These are phyloP conservation scores for Salpingoeca rosetta DNA, from an alignment of 78 protist genomes.

Conservation along the genomic window DNA sequence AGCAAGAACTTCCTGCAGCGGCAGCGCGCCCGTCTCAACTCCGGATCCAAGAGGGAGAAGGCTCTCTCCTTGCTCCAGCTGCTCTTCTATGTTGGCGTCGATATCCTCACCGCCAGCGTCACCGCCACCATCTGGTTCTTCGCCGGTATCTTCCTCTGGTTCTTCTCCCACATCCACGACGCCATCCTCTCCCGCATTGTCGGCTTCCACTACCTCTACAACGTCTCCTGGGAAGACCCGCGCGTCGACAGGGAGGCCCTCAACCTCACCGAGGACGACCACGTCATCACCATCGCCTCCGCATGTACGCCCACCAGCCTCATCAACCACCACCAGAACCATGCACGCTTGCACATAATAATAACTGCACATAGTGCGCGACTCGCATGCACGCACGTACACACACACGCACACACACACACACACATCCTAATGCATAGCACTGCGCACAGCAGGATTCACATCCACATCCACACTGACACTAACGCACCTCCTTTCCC, in stretches of 20 bases:
- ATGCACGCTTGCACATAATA: no score
- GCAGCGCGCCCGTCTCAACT: no score
- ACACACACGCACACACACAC: no score
- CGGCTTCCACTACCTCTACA: neutral
- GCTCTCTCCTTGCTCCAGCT: neutral
- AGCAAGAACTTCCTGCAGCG: no score
- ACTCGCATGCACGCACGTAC: no score
- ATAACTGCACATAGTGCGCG: no score
- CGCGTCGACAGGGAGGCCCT: neutral
- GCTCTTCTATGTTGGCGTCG: neutral
- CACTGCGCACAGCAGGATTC: no score
- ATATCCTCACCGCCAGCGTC: neutral
- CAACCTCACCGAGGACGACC: neutral
- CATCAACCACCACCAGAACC: no score
- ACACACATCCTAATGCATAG: no score
- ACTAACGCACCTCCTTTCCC: neutral
- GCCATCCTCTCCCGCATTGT: neutral
- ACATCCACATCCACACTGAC: no score
- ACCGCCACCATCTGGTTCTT: neutral
- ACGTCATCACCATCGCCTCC: conserved; percentile 23
- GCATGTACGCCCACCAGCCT: neutral
- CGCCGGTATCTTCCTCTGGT: neutral
- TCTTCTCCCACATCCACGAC: neutral
- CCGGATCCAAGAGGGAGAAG: no score
- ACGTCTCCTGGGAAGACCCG: conserved; percentile 10